A percentile compares a stretch with the other conserved stretches of the same genome.
These are phyloP conservation scores for Aspergillus nomiae DNA, from an alignment of 2,329 filamentous ascomycete genomes.

Conservation along the genomic window DNA sequence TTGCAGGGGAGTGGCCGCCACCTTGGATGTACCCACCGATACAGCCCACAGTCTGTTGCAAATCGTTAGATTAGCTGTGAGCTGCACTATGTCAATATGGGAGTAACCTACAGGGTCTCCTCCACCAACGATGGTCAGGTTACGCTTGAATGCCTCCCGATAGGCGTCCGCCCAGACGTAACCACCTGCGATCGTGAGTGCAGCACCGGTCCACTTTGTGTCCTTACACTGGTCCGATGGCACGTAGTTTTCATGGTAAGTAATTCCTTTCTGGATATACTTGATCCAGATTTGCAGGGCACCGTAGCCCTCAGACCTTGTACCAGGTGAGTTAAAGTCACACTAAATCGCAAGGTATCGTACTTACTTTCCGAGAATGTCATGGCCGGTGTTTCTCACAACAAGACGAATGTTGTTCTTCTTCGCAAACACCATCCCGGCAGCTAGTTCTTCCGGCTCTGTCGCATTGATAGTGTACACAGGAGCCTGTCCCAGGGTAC, in stretches of 20 bases:
- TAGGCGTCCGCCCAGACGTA: constrained; percentile 29
- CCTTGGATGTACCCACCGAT: constrained; percentile 44
- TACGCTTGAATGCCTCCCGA: constrained; percentile 25
- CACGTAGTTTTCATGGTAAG: constrained; percentile 26
- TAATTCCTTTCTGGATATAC: constrained; percentile 31
- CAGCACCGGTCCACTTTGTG: constrained; percentile 35
- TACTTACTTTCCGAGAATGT: constrained; percentile 23
- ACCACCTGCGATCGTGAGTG: constrained; percentile 33
- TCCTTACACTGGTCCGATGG: constrained; percentile 35
- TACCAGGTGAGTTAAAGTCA: neutral
- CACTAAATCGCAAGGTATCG: neutral
- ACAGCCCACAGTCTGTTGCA: constrained; percentile 20
- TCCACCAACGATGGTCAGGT: constrained; percentile 34
- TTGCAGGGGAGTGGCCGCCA: constrained; percentile 45
- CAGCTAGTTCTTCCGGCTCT: constrained; percentile 24
- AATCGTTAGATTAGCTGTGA: neutral
- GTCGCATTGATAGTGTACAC: constrained; percentile 32
- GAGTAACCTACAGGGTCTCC: constrained; percentile 19
- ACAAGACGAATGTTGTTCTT: constrained; percentile 55
- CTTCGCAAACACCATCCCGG: constrained; percentile 45
- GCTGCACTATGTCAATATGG: neutral
- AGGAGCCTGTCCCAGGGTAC: constrained; percentile 30
- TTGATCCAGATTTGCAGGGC: constrained; percentile 35
- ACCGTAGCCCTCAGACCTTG: constrained; percentile 31
- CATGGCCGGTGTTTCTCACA: constrained; percentile 45